Evolutionary conservation across 805 yeast species (phyloP), one percentile per base, ranked within the genome.

Genomic region (Starmerella potacharoeniae): DNA sequence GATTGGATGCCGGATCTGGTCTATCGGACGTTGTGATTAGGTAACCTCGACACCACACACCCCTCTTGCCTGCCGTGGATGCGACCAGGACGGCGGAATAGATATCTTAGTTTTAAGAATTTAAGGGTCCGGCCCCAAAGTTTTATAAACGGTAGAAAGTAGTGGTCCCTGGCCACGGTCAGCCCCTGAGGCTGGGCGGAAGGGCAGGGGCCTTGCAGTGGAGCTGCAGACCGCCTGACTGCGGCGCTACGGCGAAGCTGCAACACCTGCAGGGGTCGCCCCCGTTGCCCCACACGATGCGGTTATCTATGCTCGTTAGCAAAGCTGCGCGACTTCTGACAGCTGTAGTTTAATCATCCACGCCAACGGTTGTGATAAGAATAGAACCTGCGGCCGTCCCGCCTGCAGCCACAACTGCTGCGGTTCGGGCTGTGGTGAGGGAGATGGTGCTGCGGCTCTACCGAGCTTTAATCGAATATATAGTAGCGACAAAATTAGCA

Each of bases 171-270:
- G 29, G n/a, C n/a, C 16, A 40, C 10, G 29, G 6, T 17, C 29
- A 16, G 29, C 43, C 43, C 22, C 43, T 14, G 43, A 16, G 43
- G 43, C 43, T 40, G 43, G 6, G 43, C 13, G 43, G 9, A 14
- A 28, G 45, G 33, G 30, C 30, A 10, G 31, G 45, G 33, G 31
- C 7, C 16, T n/a, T 42, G 45, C 45, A 42, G 31, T 29, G 16
- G 16, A 14, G 10, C 45, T 42, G 45, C 45, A 40, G 45, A 14
- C 45, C 2, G 13, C 33, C 33, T 42, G 7, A 42, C 43, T 40
- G 45, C 45, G 45, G 45, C 45, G 45, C 45, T 42, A 33, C 45
- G 45, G 45, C 45, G 45, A 13, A 29, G n/a, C 45, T 42, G 43
- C 43, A 40, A 16, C 30, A 17, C 43, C 43, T 40, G 45, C 45